Conservation (phyloP, 257 asterid species). For the Scutellaria baicalensis region DNA sequence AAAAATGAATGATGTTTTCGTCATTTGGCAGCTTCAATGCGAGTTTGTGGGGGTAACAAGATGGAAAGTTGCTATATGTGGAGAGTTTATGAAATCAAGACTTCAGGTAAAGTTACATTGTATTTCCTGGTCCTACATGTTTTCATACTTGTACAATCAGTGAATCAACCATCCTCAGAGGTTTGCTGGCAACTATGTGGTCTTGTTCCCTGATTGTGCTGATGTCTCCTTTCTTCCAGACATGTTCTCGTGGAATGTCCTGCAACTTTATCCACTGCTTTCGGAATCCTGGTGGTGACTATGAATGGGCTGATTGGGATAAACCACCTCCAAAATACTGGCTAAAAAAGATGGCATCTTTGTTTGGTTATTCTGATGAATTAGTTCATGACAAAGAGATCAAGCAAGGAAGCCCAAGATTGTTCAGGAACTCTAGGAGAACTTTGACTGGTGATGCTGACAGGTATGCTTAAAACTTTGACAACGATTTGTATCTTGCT, state of each 20-base stretch:
- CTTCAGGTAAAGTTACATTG: conserved; percentile 43
- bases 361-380: conserved; percentile 68
- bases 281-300: conserved; percentile 93
- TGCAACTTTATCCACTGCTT: conserved; percentile 96
- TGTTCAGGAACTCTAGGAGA: conserved; percentile 30
- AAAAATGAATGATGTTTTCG: not conserved
- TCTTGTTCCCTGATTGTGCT: conserved; percentile 6
- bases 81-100: conserved; percentile 84
- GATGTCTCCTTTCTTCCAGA: conserved; percentile 34
- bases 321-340: conserved; percentile 84
- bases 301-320: conserved; percentile 99
- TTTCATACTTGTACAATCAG: not conserved
- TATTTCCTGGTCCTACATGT: not conserved
- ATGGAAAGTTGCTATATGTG: conserved; percentile 97
- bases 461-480: conserved; percentile 33
- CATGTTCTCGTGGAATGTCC: conserved; percentile 86
- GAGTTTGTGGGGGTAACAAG: conserved; percentile 81
- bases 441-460: conserved; percentile 20
- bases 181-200: not conserved
- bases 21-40: conserved; percentile 49
- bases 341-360: conserved; percentile 70
- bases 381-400: conserved; percentile 25
- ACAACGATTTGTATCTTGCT: not conserved
- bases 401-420: conserved; percentile 38
- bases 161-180: not conserved